phyloP scores from a whole-genome alignment of 371 early-diverging fungal genomes.

The Mucor indicus region DNA sequence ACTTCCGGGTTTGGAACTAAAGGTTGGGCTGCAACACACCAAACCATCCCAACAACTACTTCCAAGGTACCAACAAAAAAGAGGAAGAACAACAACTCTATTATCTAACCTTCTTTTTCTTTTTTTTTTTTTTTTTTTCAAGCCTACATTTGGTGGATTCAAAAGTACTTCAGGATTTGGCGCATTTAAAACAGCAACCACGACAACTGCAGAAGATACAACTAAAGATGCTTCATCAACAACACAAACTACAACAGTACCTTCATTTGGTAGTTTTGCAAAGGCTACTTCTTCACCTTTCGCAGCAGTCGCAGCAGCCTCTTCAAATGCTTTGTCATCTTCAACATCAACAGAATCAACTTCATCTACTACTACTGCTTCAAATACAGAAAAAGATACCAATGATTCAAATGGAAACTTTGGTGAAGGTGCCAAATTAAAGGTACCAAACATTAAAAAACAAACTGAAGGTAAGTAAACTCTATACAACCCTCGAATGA shows the following conservation, averaged over 20 bases:
- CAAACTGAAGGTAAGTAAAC: conserved; percentile 6
- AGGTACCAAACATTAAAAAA: conserved; percentile 26
- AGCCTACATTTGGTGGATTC: conserved; percentile 31
- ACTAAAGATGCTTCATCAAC: conserved; percentile 4
- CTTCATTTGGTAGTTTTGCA: conserved; percentile 40
- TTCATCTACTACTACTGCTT: not conserved
- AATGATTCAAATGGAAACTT: conserved; percentile 12
- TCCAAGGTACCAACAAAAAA: conserved; percentile 24
- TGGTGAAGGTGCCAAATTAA: conserved; percentile 24
- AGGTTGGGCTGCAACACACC: conserved; percentile 33
- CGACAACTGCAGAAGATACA: not conserved
- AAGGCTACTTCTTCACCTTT: conserved; percentile 40
- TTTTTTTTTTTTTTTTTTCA: not conserved
- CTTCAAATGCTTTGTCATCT: conserved; percentile 20
- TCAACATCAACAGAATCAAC: conserved; percentile 3
- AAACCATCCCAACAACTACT: conserved; percentile 25
- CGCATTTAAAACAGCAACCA: conserved; percentile 9
- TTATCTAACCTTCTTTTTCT: not conserved
- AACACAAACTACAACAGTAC: conserved; percentile 1
- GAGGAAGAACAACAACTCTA: no score
- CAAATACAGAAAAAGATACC: conserved; percentile 7
- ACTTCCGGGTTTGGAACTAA: conserved; percentile 48
- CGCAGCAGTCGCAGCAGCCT: conserved; percentile 31
- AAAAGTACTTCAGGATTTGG: conserved; percentile 19
- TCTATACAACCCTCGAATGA: not conserved